Conservation (phyloP, 192 early-diverging fungal species). For the Spizellomyces sp. region DNA sequence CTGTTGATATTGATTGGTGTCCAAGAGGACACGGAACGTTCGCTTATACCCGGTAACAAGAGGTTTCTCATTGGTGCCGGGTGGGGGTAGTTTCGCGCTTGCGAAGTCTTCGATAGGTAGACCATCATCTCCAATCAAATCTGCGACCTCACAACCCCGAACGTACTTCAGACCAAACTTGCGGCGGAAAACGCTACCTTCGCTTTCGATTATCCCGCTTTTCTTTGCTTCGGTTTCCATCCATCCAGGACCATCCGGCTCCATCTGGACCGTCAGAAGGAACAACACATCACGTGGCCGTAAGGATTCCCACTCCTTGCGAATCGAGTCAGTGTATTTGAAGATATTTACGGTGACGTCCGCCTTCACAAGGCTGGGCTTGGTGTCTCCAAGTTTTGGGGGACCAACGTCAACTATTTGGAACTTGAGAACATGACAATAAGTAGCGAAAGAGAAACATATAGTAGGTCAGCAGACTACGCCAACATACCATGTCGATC, state of each 20-base stretch:
- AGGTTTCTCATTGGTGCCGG: slow-evolving; percentile 43
- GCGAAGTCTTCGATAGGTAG: slow-evolving; percentile 38
- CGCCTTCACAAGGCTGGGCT: slow-evolving; percentile 75
- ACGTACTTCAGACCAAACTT: slow-evolving; percentile 78
- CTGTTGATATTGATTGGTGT: slow-evolving; percentile 82
- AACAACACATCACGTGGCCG: slow-evolving; percentile 89
- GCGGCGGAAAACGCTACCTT: slow-evolving; percentile 49
- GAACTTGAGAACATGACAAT: slow-evolving; percentile 38
- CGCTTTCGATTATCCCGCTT: not conserved
- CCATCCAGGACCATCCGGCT: slow-evolving; percentile 36
- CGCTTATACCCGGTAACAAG: slow-evolving; percentile 43
- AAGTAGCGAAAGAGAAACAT: slow-evolving; percentile 10
- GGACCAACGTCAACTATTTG: slow-evolving; percentile 72
- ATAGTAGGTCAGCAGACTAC: slow-evolving; percentile 17
- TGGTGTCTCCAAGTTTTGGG: slow-evolving; percentile 69
- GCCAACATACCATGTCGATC: slow-evolving; percentile 56
- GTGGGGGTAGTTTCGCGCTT: slow-evolving; percentile 21
- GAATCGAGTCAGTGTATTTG: slow-evolving; percentile 70
- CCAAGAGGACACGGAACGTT: slow-evolving; percentile 77
- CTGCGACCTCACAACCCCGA: slow-evolving; percentile 84
- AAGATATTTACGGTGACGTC: slow-evolving; percentile 76
- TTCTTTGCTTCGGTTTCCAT: not conserved
- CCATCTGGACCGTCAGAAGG: slow-evolving; percentile 70
- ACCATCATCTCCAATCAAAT: slow-evolving; percentile 76
- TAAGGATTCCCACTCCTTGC: slow-evolving; percentile 86